A percentile compares a stretch with the other conserved stretches of the same genome.
These are phyloP conservation scores for Dillenia suffruticosa DNA, from an alignment of 164 flowering plant species.

Conservation along the genomic window DNA sequence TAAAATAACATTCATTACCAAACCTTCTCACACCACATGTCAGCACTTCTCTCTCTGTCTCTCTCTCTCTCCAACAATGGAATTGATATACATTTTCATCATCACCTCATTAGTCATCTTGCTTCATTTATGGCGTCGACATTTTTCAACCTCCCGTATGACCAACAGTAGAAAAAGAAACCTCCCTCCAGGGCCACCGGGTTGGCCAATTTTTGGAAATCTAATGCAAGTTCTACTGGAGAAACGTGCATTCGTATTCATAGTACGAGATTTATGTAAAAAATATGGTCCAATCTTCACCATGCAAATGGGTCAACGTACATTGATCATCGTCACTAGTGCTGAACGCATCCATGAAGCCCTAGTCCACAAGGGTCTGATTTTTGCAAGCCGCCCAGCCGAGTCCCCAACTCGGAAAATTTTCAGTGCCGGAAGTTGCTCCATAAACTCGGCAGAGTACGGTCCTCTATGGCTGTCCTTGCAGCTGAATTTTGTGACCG, in stretches of 20 bases:
- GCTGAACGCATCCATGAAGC: slow-evolving; percentile 82
- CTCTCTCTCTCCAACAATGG: slow-evolving; percentile 27
- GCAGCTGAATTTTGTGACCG: slow-evolving; percentile 77
- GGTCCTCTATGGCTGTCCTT: slow-evolving; percentile 83
- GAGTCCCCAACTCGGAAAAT: slow-evolving; percentile 76
- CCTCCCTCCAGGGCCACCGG: slow-evolving; percentile 88
- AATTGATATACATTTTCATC: slow-evolving; percentile 31
- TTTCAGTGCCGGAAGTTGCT: slow-evolving; percentile 77
- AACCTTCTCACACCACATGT: too few relatives aligned
- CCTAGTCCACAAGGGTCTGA: slow-evolving; percentile 59
- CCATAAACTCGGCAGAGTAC: slow-evolving; percentile 87
- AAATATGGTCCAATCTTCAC: slow-evolving; percentile 87
- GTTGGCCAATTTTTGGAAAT: slow-evolving; percentile 89
- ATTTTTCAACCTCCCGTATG: slow-evolving; percentile 22
- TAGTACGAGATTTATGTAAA: slow-evolving; percentile 57
- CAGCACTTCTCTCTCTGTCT: not conserved
- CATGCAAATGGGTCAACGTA: slow-evolving; percentile 88
- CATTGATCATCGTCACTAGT: slow-evolving; percentile 61
- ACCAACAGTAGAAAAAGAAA: slow-evolving; percentile 35
- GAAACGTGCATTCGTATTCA: slow-evolving; percentile 57
- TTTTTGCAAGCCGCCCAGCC: slow-evolving; percentile 73
- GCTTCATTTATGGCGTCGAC: slow-evolving; percentile 50
- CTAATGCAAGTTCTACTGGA: slow-evolving; percentile 69
- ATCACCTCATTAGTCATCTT: slow-evolving; percentile 21
- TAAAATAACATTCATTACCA: too few relatives aligned